Evolutionary conservation across 768 basidiomycete species (phyloP).

Genomic region (Kwoniella sp.): DNA sequence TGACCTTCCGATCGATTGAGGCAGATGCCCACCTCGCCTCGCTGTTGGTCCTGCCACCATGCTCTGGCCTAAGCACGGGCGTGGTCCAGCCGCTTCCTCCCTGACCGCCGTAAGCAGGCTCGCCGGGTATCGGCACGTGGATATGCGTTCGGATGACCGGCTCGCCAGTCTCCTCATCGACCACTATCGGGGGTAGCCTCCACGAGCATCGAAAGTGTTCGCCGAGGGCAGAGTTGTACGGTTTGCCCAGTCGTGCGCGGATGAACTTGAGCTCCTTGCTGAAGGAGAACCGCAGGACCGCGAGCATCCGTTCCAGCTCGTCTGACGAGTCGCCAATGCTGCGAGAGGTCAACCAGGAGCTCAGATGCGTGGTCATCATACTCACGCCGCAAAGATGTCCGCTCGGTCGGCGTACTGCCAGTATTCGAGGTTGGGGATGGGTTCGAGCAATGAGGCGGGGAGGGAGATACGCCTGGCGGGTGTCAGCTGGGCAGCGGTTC

Average conservation of each 20-base stretch:
- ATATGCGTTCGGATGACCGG: slow-evolving; percentile 48
- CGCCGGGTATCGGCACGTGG: slow-evolving; percentile 44
- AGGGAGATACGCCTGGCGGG: slow-evolving; percentile 74
- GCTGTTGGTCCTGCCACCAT: slow-evolving; percentile 30
- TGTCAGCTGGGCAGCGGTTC: background rate
- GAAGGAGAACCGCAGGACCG: slow-evolving; percentile 78
- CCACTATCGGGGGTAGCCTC: slow-evolving; percentile 43
- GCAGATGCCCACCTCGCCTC: slow-evolving; percentile 24
- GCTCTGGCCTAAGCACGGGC: slow-evolving; percentile 34
- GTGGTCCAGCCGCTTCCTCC: slow-evolving; percentile 44
- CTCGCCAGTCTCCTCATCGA: slow-evolving; percentile 46
- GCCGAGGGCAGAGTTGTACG: slow-evolving; percentile 54
- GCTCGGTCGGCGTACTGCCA: slow-evolving; percentile 91
- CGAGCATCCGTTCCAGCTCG: slow-evolving; percentile 92
- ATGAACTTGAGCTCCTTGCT: slow-evolving; percentile 92
- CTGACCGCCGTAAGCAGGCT: slow-evolving; percentile 44
- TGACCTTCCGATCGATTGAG: background rate
- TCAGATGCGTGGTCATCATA: slow-evolving; percentile 31
- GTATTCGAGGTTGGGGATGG: slow-evolving; percentile 92
- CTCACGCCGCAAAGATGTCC: slow-evolving; percentile 85
- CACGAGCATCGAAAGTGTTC: slow-evolving; percentile 53
- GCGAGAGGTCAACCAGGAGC: slow-evolving; percentile 3
- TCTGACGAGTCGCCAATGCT: slow-evolving; percentile 90
- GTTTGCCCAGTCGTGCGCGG: slow-evolving; percentile 88
- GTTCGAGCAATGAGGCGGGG: slow-evolving; percentile 87